Conservation (phyloP, 306 rosid species). For the Glycine tomentella region DNA sequence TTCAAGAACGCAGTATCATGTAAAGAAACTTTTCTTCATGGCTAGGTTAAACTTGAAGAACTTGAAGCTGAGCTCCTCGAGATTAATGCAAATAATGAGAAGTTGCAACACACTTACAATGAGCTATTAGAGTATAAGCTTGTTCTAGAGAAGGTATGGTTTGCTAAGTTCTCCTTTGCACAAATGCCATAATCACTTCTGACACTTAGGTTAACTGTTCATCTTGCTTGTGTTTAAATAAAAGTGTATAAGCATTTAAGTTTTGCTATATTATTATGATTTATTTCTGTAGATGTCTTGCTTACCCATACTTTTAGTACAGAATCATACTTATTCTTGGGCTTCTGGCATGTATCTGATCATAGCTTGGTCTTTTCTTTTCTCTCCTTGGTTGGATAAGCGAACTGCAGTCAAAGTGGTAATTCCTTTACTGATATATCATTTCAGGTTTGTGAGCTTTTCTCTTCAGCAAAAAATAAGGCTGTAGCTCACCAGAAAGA, state of each 20-base stretch:
- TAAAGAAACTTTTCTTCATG: conserved; percentile 33
- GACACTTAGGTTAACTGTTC: conserved; percentile 24
- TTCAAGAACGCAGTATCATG: neutral
- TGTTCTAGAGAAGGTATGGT: conserved; percentile 77
- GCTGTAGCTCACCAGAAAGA: conserved; percentile 68
- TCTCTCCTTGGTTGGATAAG: conserved; percentile 27
- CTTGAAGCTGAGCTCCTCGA: conserved; percentile 81
- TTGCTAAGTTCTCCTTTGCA: conserved; percentile 27
- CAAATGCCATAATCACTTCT: conserved; percentile 8
- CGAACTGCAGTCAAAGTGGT: neutral
- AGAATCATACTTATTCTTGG: conserved; percentile 4
- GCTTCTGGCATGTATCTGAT: neutral
- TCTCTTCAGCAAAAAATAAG: conserved; percentile 65
- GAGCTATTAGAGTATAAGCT: conserved; percentile 83
- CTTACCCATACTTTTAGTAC: neutral
- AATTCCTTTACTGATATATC: neutral
- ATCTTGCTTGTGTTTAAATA: conserved; percentile 21
- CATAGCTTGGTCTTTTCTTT: conserved; percentile 22
- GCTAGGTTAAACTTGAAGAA: conserved; percentile 74
- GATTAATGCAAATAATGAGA: conserved; percentile 73
- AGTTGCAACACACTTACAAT: conserved; percentile 67
- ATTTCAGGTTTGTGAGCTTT: conserved; percentile 80
- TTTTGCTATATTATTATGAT: conserved; percentile 3
- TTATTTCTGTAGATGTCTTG: conserved; percentile 22
- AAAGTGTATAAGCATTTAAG: neutral